These are phyloP conservation scores for Lindgomyces ingoldianus DNA, from an alignment of 495 filamentous ascomycete genomes.

Conservation along the genomic window DNA sequence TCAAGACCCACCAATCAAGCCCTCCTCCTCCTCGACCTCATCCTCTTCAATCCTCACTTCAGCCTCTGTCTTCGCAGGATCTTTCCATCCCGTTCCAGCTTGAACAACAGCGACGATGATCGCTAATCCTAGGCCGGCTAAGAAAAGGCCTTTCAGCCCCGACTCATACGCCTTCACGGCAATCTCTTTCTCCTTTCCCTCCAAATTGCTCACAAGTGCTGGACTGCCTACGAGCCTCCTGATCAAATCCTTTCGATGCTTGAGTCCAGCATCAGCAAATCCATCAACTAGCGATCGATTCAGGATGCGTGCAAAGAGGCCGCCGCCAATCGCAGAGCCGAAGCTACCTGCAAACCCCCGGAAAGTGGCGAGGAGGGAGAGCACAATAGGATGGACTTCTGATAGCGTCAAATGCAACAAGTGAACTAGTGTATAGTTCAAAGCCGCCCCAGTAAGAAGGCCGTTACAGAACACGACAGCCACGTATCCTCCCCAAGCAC, in stretches of 20 bases:
- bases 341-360: slow-evolving; percentile 74
- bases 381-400: slow-evolving; percentile 68
- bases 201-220: slow-evolving; percentile 57
- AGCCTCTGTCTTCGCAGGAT: slow-evolving; percentile 3
- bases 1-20: no score
- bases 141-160: slow-evolving; percentile 60
- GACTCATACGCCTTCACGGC: slow-evolving; percentile 64
- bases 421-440: slow-evolving; percentile 79
- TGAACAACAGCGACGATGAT: slow-evolving; percentile 59
- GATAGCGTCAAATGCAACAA: slow-evolving; percentile 65
- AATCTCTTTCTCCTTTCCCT: slow-evolving; percentile 56
- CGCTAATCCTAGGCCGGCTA: slow-evolving; percentile 57
- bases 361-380: slow-evolving; percentile 68
- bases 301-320: slow-evolving; percentile 66
- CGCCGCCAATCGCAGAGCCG: slow-evolving; percentile 74
- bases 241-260: slow-evolving; percentile 56
- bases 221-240: slow-evolving; percentile 68
- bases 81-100: slow-evolving; percentile 68
- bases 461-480: slow-evolving; percentile 64
- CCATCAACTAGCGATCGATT: slow-evolving; percentile 57
- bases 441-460: slow-evolving; percentile 63
- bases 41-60: slow-evolving; percentile 6
- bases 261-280: slow-evolving; percentile 56
- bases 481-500: slow-evolving; percentile 53
- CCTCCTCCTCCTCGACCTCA: slow-evolving; percentile 22